Base-by-base conservation (phyloP, 176 grass and related monocot genomes). In the Avena sativa region DNA sequence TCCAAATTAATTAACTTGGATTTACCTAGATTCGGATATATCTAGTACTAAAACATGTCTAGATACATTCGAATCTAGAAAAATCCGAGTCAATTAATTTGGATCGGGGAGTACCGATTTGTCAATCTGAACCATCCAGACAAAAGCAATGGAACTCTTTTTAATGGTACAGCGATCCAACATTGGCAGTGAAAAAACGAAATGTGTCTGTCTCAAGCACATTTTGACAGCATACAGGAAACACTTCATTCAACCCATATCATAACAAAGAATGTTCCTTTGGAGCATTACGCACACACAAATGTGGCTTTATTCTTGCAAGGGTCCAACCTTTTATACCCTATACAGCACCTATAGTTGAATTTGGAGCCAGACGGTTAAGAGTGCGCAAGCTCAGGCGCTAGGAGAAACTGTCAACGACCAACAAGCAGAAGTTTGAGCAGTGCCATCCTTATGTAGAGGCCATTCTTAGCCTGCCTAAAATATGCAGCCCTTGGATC, bases 361-460 rank as follows among this genome's bases (percentile, higher is more conserved):
- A 76, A 87, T 79, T 57, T 74, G 14, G 49, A 74, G 23, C 74
- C 19, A 73, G 26, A 7, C n/a, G 12, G 44, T 75, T 77, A 78
- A 36, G 49, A 15, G 71, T 26, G 9, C 69, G 55, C 13, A 23
- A 74, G 56, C 64, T 58, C 23, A 58, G 2, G 2, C 34, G 49
- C 46, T 56, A 56, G 5, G 56, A 83, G 79, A 75, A 72, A 38
- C 50, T 52, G 12, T 95, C 89, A 98, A 61, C 78, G 91, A 50
- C 92, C 93, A 78, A 94, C 88, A 81, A 98, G 93, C 53, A 96
- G 89, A 80, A 96, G 93, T 88, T 96, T 98, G 65, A 98, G 87
- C 48, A 96, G 87, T 65, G 96, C 96, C 96, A 98, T 98, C 72
- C 96, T 89, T 62, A 98, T 94, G 81, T 94, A 98, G 64, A 96